phyloP scores from a whole-genome alignment of 139 green algal species.

The Tetradesmus obliquus region DNA sequence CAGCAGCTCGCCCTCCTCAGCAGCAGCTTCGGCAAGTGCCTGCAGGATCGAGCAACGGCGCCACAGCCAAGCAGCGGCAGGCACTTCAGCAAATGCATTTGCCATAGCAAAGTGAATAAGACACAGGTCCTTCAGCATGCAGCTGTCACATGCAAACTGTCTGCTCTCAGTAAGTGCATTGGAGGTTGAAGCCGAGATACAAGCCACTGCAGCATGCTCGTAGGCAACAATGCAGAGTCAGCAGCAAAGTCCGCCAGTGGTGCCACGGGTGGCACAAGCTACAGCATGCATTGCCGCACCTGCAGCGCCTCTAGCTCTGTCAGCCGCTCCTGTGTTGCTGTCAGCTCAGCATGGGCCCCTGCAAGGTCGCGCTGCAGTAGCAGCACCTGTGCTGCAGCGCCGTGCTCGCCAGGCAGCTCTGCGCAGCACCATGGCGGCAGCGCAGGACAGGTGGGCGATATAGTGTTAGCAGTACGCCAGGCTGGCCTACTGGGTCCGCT shows the following conservation, averaged over 20 bases:
- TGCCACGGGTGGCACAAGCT: background rate
- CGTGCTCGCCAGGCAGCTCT: conserved; percentile 22
- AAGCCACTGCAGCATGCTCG: no score
- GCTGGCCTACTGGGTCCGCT: background rate
- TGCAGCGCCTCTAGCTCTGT: conserved; percentile 53
- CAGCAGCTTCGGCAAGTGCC: conserved; percentile 39
- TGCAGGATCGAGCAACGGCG: conserved; percentile 23
- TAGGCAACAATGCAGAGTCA: no score
- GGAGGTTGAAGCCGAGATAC: no score
- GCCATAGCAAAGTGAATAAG: no score
- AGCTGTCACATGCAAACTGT: background rate
- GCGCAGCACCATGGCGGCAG: background rate
- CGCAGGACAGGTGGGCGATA: background rate
- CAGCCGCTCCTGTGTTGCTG: conserved; percentile 49
- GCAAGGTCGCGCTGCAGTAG: conserved; percentile 47
- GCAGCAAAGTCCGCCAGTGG: background rate
- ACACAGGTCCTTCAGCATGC: no score
- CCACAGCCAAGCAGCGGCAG: background rate
- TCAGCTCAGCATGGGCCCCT: conserved; percentile 34
- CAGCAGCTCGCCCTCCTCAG: conserved; percentile 45
- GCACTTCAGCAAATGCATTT: no score
- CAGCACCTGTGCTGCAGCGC: conserved; percentile 28
- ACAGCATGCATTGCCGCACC: background rate
- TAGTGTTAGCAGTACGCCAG: background rate
- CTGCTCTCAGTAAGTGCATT: no score